A percentile compares a stretch with the other conserved stretches of the same genome.
Evolutionary conservation across 495 filamentous ascomycete genomes (phyloP).

Genomic region (Podospora pseudocomata): DNA sequence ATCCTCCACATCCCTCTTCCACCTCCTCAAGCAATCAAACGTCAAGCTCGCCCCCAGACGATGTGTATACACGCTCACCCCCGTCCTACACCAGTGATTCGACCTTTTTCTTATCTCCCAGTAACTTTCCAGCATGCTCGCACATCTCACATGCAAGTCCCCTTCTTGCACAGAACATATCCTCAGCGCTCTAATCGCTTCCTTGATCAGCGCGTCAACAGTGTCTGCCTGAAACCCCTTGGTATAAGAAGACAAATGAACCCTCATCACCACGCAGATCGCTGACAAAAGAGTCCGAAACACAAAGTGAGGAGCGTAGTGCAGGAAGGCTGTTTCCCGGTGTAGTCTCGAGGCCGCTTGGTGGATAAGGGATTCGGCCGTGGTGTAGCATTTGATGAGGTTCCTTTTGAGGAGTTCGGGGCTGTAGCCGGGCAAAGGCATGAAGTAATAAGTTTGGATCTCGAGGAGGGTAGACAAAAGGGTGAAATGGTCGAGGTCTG

Average conservation of each 20-base stretch:
- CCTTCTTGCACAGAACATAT: slow-evolving; percentile 26
- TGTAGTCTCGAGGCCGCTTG: slow-evolving; percentile 30
- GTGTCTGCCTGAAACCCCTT: slow-evolving; percentile 21
- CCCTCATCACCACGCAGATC: slow-evolving; percentile 38
- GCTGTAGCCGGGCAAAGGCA: slow-evolving; percentile 36
- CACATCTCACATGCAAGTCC: slow-evolving; percentile 36
- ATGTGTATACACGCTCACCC: slow-evolving; percentile 31
- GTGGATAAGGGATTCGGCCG: slow-evolving; percentile 37
- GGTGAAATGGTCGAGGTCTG: slow-evolving; percentile 41
- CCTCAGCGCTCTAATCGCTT: slow-evolving; percentile 23
- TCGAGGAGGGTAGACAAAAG: slow-evolving; percentile 41
- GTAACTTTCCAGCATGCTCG: slow-evolving; percentile 37
- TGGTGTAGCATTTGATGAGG: slow-evolving; percentile 40
- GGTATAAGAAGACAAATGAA: slow-evolving; percentile 37
- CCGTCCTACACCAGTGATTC: neutral
- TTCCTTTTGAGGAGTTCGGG: slow-evolving; percentile 38
- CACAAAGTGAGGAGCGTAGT: slow-evolving; percentile 41
- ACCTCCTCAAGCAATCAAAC: slow-evolving; percentile 39
- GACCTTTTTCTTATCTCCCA: slow-evolving; percentile 25
- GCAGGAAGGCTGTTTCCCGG: slow-evolving; percentile 31
- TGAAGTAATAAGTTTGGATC: slow-evolving; percentile 46
- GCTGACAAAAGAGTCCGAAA: slow-evolving; percentile 38
- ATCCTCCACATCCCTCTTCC: slow-evolving; percentile 37
- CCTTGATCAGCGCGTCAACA: slow-evolving; percentile 23
- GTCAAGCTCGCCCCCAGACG: slow-evolving; percentile 40